Base-by-base conservation (phyloP, 352 stramenopile genomes). In the Globisporangium canariense region DNA sequence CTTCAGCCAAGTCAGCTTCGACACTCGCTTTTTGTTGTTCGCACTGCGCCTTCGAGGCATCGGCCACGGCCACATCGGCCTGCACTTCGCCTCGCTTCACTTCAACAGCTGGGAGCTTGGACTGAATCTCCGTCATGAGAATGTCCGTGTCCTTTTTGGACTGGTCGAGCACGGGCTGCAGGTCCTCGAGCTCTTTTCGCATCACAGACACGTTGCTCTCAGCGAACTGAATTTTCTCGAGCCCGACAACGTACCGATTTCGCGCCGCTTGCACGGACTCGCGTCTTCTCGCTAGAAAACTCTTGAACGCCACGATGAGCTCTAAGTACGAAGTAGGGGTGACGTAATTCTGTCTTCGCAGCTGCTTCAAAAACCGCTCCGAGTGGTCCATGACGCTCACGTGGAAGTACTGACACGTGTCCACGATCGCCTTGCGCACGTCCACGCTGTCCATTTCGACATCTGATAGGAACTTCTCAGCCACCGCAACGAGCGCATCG, bases 301-400 rank as follows among this genome's bases (percentile, higher is more conserved):
- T 88, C 73, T 98, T 98, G 73, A 98, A 98, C 0, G 93, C 90
- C 14, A 96, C 72, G 43, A 98, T 98, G 16, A 98, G 79, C 69
- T 98, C 95, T 8, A 98, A 65, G 67, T 98, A 98, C 38, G 83
- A 97, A 9, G 96, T 98, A 11, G 96, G 95, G 5, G 96, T 98
- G 25, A 98, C 94, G 62, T 98, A 98, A 64, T 98, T 98, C 58
- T 97, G 86, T 0, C 95, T 86, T 22, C 90, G 78, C 40, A 97
- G 66, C 43, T 83, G 76, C 56, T 89, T 77, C 1, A 94, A 65
- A 52, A 98, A 98, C 16, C 81, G 76, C 43, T 79, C 74, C 18
- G 88, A 96, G 34, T 97, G 84, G 2, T 90, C 78, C 67, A 92
- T 88, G 13, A 95, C 89, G 49, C 90, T 93, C 20, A 92, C 71